These are phyloP conservation scores for Suillus weaverae DNA, from an alignment of 768 basidiomycete genomes.

Conservation along the genomic window DNA sequence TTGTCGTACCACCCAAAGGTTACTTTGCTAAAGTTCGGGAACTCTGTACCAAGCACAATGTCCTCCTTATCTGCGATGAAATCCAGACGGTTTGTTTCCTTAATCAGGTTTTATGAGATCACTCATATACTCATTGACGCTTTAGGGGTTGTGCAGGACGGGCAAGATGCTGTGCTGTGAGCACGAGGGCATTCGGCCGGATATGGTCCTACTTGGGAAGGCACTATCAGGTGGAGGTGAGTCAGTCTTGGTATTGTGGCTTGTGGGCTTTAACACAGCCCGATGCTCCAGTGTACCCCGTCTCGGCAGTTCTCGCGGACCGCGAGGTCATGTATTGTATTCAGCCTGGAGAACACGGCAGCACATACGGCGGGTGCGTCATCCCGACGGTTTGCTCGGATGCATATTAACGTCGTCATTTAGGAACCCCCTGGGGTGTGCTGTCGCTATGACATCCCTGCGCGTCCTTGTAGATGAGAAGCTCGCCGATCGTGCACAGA, in stretches of 20 bases:
- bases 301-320: constrained; percentile 91
- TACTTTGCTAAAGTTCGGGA: constrained; percentile 78
- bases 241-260: constrained; percentile 26
- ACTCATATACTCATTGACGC: constrained; percentile 7
- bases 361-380: constrained; percentile 89
- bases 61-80: constrained; percentile 96
- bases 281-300: constrained; percentile 75
- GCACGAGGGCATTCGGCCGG: constrained; percentile 85
- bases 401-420: neutral
- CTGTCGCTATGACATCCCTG: constrained; percentile 92
- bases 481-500: constrained; percentile 76
- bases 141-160: constrained; percentile 84
- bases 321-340: constrained; percentile 94
- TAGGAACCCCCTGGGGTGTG: constrained; percentile 93
- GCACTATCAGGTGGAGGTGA: constrained; percentile 92
- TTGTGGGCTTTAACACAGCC: constrained; percentile 11
- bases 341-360: constrained; percentile 92
- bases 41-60: constrained; percentile 90
- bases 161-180: constrained; percentile 93
- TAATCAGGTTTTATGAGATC: constrained; percentile 2
- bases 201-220: constrained; percentile 92
- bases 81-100: constrained; percentile 76
- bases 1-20: constrained; percentile 87
- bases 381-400: neutral
- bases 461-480: constrained; percentile 88